A percentile compares a stretch with the other conserved stretches of the same genome.
These are phyloP conservation scores for Thraustochytrium striatum DNA, from an alignment of 352 stramenopile species.

Conservation along the genomic window DNA sequence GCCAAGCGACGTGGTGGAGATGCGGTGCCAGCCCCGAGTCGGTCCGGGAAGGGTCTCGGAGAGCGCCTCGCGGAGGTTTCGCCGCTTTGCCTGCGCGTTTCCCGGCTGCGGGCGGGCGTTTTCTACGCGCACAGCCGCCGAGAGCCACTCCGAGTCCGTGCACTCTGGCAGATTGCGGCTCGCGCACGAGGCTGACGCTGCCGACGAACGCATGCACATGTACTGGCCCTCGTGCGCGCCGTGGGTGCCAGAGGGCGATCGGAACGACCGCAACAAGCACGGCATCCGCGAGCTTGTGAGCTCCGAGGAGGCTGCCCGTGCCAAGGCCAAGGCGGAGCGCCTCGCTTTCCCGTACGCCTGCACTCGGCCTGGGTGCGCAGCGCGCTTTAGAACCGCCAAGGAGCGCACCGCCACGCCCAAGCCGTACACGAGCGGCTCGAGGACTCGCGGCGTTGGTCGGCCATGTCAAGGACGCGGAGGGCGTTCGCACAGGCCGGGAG, in stretches of 20 bases:
- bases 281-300: neutral
- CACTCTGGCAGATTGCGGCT: constrained; percentile 25
- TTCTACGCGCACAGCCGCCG: neutral
- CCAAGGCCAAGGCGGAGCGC: constrained; percentile 3
- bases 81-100: constrained; percentile 29
- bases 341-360: constrained; percentile 13
- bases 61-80: neutral
- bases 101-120: constrained; percentile 36
- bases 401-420: constrained; percentile 24
- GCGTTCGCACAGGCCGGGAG: neutral
- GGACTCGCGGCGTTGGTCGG: neutral
- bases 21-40: constrained; percentile 4
- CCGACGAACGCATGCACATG: constrained; percentile 26
- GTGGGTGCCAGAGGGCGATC: neutral
- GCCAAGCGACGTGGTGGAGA: constrained; percentile 9
- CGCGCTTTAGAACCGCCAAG: constrained; percentile 28
- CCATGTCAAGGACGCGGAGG: neutral
- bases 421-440: constrained; percentile 6
- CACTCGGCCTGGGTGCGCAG: neutral
- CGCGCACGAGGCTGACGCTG: neutral
- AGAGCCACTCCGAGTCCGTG: neutral
- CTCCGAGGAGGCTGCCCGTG: neutral
- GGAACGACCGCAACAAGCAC: neutral
- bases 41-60: neutral
- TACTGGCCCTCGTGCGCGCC: constrained; percentile 22